phyloP scores from a whole-genome alignment of 345 rosid genomes.

The Euphorbia pulcherrima region DNA sequence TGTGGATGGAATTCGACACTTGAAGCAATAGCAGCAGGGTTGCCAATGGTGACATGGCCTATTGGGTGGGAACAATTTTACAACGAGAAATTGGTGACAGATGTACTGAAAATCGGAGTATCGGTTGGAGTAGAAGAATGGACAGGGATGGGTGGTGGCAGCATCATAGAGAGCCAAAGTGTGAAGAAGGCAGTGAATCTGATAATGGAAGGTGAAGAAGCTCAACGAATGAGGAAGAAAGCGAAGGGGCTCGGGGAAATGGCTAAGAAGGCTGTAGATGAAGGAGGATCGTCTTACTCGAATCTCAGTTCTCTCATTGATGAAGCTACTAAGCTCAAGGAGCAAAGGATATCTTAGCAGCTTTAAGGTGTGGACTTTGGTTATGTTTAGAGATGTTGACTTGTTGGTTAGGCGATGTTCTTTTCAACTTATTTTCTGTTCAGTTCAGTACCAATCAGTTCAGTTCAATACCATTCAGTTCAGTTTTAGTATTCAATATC shows the following conservation, averaged over 20 bases:
- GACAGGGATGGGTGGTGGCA: too few species aligned
- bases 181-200: conserved; percentile 40
- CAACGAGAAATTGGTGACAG: conserved; percentile 51
- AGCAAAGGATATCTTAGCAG: conserved; percentile 8
- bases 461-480: too few species aligned
- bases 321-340: too few species aligned
- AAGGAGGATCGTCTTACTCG: conserved; percentile 37
- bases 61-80: conserved; percentile 50
- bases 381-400: too few species aligned
- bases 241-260: conserved; percentile 3
- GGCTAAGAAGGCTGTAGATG: conserved; percentile 28
- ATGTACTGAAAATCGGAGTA: conserved; percentile 42
- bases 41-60: conserved; percentile 68
- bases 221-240: conserved; percentile 36
- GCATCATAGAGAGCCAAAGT: conserved; percentile 34
- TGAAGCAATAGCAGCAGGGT: conserved; percentile 45
- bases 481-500: too few species aligned
- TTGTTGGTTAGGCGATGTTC: too few species aligned
- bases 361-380: too few species aligned
- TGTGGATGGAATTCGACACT: conserved; percentile 68
- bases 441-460: too few species aligned
- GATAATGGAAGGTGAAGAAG: conserved; percentile 43
- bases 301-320: conserved; percentile 14
- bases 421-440: too few species aligned
- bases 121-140: conserved; percentile 40